Evolutionary conservation across 2,329 filamentous ascomycete species (phyloP).

Genomic region (Phyllosticta capitalensis): DNA sequence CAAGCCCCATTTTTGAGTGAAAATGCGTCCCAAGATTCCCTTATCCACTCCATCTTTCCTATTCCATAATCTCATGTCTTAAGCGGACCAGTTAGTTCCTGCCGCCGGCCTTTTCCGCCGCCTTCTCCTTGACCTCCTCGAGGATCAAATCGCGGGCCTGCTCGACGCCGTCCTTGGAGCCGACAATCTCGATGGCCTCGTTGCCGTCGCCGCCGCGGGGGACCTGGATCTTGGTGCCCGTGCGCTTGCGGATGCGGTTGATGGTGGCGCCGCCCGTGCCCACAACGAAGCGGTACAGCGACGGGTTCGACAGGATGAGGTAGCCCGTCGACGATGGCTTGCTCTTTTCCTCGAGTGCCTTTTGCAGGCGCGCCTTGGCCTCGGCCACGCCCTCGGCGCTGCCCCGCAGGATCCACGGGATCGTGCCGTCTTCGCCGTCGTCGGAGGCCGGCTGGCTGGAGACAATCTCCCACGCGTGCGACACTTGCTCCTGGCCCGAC

Average conservation of each 20-base stretch:
- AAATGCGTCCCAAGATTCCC: no score
- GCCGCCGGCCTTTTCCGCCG: not conserved
- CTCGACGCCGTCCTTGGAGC: slow-evolving; percentile 70
- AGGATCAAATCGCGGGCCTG: slow-evolving; percentile 83
- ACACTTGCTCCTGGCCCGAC: slow-evolving; percentile 44
- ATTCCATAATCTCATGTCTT: no score
- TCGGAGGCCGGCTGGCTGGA: slow-evolving; percentile 48
- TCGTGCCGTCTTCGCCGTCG: slow-evolving; percentile 48
- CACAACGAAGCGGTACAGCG: slow-evolving; percentile 82
- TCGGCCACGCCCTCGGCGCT: slow-evolving; percentile 65
- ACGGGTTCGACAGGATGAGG: slow-evolving; percentile 79
- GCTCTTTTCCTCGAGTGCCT: slow-evolving; percentile 61
- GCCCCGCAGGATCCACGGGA: slow-evolving; percentile 79
- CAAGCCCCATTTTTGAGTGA: no score
- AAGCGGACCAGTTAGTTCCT: no score
- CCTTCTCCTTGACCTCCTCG: slow-evolving; percentile 54
- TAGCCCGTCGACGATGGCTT: slow-evolving; percentile 71
- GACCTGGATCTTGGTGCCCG: slow-evolving; percentile 87
- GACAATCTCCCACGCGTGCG: slow-evolving; percentile 76
- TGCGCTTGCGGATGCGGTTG: slow-evolving; percentile 85
- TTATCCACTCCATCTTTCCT: no score
- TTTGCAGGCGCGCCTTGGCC: slow-evolving; percentile 64
- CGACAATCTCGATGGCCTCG: slow-evolving; percentile 86
- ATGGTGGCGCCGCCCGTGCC: slow-evolving; percentile 84
- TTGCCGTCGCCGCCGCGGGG: slow-evolving; percentile 64